phyloP scores from a whole-genome alignment of 2,329 filamentous ascomycete species.

The Penicillium brevicompactum region DNA sequence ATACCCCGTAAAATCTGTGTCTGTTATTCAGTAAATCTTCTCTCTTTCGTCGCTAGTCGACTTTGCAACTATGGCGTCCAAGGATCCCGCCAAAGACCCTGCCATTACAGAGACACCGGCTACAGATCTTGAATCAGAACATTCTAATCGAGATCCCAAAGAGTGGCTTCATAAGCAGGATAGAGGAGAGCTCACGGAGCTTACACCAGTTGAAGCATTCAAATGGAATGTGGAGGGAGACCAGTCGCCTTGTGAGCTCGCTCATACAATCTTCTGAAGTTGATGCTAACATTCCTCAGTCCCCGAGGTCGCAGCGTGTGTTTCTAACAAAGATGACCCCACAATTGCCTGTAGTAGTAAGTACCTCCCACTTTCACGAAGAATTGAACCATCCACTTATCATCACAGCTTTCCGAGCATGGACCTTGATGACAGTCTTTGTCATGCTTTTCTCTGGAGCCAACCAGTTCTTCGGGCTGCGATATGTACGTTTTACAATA shows the following conservation, averaged over 20 bases:
- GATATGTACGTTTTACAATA: constrained; percentile 21
- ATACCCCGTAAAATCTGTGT: too few relatives aligned
- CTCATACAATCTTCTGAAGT: not conserved
- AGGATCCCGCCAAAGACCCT: not conserved
- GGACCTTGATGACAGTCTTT: constrained; percentile 30
- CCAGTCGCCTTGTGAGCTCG: constrained; percentile 38
- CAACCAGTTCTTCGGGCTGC: constrained; percentile 29
- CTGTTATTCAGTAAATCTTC: not conserved
- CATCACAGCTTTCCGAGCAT: constrained; percentile 31
- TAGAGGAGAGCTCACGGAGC: constrained; percentile 29
- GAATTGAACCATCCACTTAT: not conserved
- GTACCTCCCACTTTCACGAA: not conserved
- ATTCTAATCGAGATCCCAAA: not conserved
- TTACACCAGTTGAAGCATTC: constrained; percentile 39
- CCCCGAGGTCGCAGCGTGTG: constrained; percentile 41
- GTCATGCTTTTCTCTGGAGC: constrained; percentile 27
- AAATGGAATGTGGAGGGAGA: constrained; percentile 42
- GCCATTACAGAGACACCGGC: not conserved
- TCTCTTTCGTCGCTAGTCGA: not conserved
- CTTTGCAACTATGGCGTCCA: not conserved
- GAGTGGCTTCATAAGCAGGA: constrained; percentile 9
- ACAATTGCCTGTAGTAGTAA: constrained; percentile 35
- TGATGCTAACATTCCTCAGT: constrained; percentile 24
- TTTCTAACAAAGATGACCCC: constrained; percentile 38
- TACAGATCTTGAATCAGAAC: constrained; percentile 12